Base-by-base conservation (phyloP, 768 basidiomycete species). In the Neoboletus subvelutipes region DNA sequence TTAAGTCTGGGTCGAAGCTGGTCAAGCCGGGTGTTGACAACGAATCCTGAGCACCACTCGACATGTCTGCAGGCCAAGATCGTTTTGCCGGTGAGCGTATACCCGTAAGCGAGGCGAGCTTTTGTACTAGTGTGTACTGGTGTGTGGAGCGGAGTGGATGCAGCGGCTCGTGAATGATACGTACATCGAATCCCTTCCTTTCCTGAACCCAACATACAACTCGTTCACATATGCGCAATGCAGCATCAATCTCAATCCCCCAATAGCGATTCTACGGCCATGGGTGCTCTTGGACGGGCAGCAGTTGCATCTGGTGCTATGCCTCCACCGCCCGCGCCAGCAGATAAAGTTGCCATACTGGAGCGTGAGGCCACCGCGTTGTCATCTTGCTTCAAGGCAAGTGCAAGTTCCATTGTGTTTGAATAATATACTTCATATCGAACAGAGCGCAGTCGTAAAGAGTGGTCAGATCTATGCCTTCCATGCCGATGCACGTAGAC, bases 391-490 rank as follows among this genome's bases (percentile, higher is more conserved):
- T 75, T 92, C 26, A 83, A 83, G 77, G 89, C 83, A 57, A 59
- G 71, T 59, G 10, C 28, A 22, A 37, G 10, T 46, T 43, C 9
- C 13, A n/a, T 17, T 5, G 40, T 13, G 41, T 58, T 29, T 34
- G 22, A 29, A 28, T 4, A 42, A 20, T 18, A 15, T 18, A 42
- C 31, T 47, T 61, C 20, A 66, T 31, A 22, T 33, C 29, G 37
- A 55, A 20, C 52, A 79, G 87, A 83, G 83, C 62, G 82, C 84
- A n/a, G 79, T 84, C 7, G 73, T 89, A 5, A 88, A 84, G 69
- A 85, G 87, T 2, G 88, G 82, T 6, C 83, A 90, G 64, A 77
- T 92, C 17, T 87, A 88, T 62, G 74, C 77, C 9, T 91, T 88
- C 66, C 85, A 88, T 64, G 77, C 81, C 1, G 86, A 90, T 59